phyloP scores from a whole-genome alignment of 2,329 filamentous ascomycete genomes.

The Apiospora saccharicola region DNA sequence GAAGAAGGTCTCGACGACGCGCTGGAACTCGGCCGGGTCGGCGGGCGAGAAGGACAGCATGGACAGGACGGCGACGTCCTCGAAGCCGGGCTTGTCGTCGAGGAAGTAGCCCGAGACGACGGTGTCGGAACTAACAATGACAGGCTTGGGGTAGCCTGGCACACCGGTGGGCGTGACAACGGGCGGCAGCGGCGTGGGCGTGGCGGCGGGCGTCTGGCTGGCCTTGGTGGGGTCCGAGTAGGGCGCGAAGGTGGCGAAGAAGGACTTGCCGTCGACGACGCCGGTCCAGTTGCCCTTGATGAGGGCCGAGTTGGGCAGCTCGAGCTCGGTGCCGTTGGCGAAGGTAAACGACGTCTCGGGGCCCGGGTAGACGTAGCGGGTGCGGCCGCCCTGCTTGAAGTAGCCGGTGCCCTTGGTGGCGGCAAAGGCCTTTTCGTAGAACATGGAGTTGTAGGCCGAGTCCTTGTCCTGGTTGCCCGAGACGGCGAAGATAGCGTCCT shows the following conservation, averaged over 20 bases:
- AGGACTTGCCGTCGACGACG: conserved; percentile 43
- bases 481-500: conserved; percentile 42
- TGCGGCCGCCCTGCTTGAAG: conserved; percentile 46
- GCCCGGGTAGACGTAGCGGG: conserved; percentile 45
- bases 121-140: conserved; percentile 40
- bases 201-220: conserved; percentile 21
- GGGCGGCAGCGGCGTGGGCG: conserved; percentile 4
- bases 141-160: conserved; percentile 5
- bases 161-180: conserved; percentile 7
- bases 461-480: conserved; percentile 48
- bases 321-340: conserved; percentile 46
- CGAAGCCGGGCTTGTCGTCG: conserved; percentile 40
- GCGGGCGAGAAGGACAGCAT: conserved; percentile 41
- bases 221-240: conserved; percentile 31
- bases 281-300: conserved; percentile 45
- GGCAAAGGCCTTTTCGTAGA: conserved; percentile 45
- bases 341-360: conserved; percentile 48
- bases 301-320: conserved; percentile 43
- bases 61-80: conserved; percentile 42
- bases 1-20: conserved; percentile 43
- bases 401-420: conserved; percentile 45
- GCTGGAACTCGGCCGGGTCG: conserved; percentile 42
- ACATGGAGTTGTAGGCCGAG: conserved; percentile 51
- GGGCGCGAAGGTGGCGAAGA: conserved; percentile 39
- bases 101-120: conserved; percentile 44